phyloP scores from a whole-genome alignment of 192 early-diverging fungal species.

The Dissophora ornata region DNA sequence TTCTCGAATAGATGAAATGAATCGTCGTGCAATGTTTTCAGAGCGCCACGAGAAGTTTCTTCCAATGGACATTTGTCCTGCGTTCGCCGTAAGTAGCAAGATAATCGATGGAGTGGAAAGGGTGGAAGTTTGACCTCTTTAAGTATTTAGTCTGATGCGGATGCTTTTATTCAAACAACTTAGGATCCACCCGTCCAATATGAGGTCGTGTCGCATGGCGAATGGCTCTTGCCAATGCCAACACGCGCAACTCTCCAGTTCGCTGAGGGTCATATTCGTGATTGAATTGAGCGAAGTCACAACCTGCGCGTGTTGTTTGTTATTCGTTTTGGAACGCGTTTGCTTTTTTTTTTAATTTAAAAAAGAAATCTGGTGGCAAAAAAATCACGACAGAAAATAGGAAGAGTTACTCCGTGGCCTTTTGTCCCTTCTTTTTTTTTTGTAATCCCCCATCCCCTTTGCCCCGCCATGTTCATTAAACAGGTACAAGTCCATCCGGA shows the following conservation, averaged over 20 bases:
- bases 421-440: constrained; percentile 6
- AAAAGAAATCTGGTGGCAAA: background rate
- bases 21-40: constrained; percentile 28
- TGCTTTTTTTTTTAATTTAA: constrained; percentile 4
- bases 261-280: constrained; percentile 10
- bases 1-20: constrained; percentile 30
- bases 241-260: constrained; percentile 35
- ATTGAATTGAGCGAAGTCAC: background rate
- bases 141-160: too few species aligned
- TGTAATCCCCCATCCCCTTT: too few species aligned
- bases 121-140: too few species aligned
- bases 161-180: background rate
- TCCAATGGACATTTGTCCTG: constrained; percentile 43
- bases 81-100: constrained; percentile 47
- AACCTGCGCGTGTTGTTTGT: background rate
- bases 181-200: constrained; percentile 37
- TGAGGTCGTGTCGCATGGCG: constrained; percentile 38
- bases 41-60: constrained; percentile 46
- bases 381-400: too few species aligned
- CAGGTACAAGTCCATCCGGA: constrained; percentile 33
- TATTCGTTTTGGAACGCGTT: constrained; percentile 10
- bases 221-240: constrained; percentile 42
- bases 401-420: too few species aligned
- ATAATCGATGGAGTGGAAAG: too few species aligned
- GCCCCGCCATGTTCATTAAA: constrained; percentile 41